Evolutionary conservation across 495 filamentous ascomycete species (phyloP), one percentile per base, ranked within the genome.

Genomic region (Penicillium psychrofluorescens): DNA sequence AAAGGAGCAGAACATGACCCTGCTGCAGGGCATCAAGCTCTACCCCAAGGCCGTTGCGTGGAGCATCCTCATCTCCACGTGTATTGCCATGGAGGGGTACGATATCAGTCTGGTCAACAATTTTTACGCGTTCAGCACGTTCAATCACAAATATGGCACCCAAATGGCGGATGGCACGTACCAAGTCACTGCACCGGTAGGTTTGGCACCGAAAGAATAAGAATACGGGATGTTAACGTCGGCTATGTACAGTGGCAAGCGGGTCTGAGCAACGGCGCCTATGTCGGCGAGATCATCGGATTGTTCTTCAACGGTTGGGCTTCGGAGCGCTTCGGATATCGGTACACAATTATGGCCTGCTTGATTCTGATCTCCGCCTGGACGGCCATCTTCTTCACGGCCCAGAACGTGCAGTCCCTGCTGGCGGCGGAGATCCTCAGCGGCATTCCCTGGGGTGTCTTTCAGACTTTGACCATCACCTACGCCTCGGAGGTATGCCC

Each of bases 401-500:
- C 84, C 6, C 75, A 81, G 39, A 83, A 75, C 50, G 76, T 89
- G 12, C 71, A 81, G 45, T 68, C 78, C 5, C 71, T 91, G 12
- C 75, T 86, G 14, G 78, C 82, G 7, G 85, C 78, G 7, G 85
- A 88, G 62, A 87, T 90, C 45, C 67, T 91, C 8, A 83, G 81
- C 45, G 85, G 86, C 53, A 80, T 90, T 49, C 81, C 83, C 34
- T 90, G 85, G 85, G 86, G 86, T 49, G 80, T 91, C 29, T 88
- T 88, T 64, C 85, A 89, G 61, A 90, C 86, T 1, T 63, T 85
- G 28, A 85, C 83, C 39, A 82, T 85, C 61, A 88, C 85, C 2
- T 91, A 90, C 48, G 86, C 85, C 35, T 86, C 84, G 38, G 86
- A 91, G 55, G 83, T 88, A 32, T 84, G 79, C 51, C 86, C 86